Conservation (phyloP, 441 rosid species). For the Syzygium syzygioides region DNA sequence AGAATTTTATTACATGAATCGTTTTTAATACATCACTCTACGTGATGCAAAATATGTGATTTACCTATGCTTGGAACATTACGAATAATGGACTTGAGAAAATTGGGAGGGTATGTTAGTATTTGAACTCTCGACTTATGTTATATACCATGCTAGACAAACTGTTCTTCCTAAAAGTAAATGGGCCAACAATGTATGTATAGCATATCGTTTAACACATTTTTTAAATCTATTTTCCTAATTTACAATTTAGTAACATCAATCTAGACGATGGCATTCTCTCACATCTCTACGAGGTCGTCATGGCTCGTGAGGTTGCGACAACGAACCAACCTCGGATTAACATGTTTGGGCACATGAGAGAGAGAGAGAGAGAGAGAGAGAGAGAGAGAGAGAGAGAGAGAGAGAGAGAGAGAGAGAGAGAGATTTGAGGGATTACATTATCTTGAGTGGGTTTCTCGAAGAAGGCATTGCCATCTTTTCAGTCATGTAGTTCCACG, state of each 20-base stretch:
- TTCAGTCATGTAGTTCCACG: neutral
- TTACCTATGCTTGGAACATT: fast-evolving
- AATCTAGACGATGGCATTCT: neutral
- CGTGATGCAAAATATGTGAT: neutral
- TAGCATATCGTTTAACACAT: neutral
- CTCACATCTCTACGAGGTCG: neutral
- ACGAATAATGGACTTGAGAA: neutral
- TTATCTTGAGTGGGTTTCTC: neutral
- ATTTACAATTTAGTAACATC: neutral
- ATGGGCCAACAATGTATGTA: neutral
- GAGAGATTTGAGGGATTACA: neutral
- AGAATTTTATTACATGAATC: neutral
- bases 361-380: no score
- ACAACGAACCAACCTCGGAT: neutral
- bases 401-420: neutral
- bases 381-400: no score
- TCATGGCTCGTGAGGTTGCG: neutral
- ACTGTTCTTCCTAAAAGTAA: neutral
- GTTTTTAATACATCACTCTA: neutral
- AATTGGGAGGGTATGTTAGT: neutral
- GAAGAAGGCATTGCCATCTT: neutral
- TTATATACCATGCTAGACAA: fast-evolving
- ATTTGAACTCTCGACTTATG: neutral
- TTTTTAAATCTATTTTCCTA: neutral
- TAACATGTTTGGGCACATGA: no score